These are phyloP conservation scores for Metschnikowia borealis DNA, from an alignment of 805 yeast genomes.

Conservation along the genomic window DNA sequence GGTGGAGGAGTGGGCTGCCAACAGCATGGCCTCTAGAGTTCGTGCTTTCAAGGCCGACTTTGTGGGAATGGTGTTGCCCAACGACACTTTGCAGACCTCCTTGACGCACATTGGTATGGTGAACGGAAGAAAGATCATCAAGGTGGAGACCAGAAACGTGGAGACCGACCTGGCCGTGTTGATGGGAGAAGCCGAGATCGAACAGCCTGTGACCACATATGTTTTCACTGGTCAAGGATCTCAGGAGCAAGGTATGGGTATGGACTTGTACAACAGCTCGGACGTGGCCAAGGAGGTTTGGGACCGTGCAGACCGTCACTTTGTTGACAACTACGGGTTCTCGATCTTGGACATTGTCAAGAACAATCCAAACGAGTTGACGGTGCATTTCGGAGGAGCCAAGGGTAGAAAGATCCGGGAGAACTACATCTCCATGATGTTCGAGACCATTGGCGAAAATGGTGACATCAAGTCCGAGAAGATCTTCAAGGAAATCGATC, in stretches of 20 bases:
- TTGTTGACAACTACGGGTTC: slow-evolving; percentile 92
- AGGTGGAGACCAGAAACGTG: slow-evolving; percentile 82
- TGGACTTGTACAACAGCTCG: slow-evolving; percentile 90
- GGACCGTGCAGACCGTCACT: slow-evolving; percentile 96
- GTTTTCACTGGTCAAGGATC: slow-evolving; percentile 99
- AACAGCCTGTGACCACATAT: slow-evolving; percentile 94
- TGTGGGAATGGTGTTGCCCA: slow-evolving; percentile 97
- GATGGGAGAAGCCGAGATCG: slow-evolving; percentile 96
- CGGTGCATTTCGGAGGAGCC: slow-evolving; percentile 97
- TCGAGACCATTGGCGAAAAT: slow-evolving; percentile 85
- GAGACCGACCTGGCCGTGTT: slow-evolving; percentile 76
- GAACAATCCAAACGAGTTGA: slow-evolving; percentile 92
- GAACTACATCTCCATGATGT: slow-evolving; percentile 95
- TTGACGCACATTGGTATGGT: slow-evolving; percentile 98
- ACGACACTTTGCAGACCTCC: slow-evolving; percentile 79
- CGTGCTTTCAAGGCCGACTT: slow-evolving; percentile 88
- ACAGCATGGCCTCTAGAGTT: slow-evolving; percentile 92
- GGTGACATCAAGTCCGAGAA: slow-evolving; percentile 86
- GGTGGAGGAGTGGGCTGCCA: slow-evolving; percentile 98
- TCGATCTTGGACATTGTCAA: slow-evolving; percentile 92
- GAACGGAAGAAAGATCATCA: slow-evolving; percentile 95
- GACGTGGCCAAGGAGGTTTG: slow-evolving; percentile 92
- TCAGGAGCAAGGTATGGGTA: slow-evolving; percentile 99
- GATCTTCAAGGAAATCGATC: slow-evolving; percentile 89
- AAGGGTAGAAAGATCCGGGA: slow-evolving; percentile 93